These are phyloP conservation scores for Dipteronia sinensis DNA, from an alignment of 345 rosid genomes.

Conservation along the genomic window DNA sequence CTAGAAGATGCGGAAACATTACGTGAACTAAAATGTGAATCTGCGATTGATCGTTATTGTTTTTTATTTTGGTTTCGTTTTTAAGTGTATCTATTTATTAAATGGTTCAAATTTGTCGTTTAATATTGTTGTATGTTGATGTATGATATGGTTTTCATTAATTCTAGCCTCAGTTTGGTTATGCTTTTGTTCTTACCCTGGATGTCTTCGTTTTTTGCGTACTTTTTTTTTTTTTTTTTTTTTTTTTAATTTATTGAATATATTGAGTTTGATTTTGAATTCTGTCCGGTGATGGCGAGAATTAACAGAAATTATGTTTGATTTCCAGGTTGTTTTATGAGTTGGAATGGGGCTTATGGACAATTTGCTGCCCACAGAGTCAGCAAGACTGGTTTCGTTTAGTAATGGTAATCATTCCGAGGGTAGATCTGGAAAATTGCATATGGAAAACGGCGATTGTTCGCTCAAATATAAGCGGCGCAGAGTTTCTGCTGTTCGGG, in stretches of 20 bases:
- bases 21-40: not conserved
- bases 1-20: no score
- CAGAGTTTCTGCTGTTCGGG: conserved; percentile 46
- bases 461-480: conserved; percentile 44
- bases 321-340: conserved; percentile 26
- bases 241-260: not conserved
- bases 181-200: not conserved
- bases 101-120: not conserved
- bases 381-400: conserved; percentile 30
- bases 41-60: not conserved
- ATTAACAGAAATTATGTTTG: conserved; percentile 18
- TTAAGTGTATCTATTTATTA: not conserved
- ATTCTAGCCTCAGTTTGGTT: not conserved
- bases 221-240: not conserved
- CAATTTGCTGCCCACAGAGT: conserved; percentile 35
- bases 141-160: not conserved
- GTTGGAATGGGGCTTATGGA: conserved; percentile 45
- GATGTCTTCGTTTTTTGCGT: not conserved
- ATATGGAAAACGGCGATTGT: conserved; percentile 32
- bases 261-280: not conserved
- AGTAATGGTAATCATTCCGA: conserved; percentile 31
- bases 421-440: conserved; percentile 28
- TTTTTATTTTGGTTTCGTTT: not conserved
- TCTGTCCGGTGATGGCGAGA: not conserved
- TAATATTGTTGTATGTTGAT: not conserved